These are phyloP conservation scores for Vitis hybrid DNA, from an alignment of 177 flowering plant genomes.

Conservation along the genomic window DNA sequence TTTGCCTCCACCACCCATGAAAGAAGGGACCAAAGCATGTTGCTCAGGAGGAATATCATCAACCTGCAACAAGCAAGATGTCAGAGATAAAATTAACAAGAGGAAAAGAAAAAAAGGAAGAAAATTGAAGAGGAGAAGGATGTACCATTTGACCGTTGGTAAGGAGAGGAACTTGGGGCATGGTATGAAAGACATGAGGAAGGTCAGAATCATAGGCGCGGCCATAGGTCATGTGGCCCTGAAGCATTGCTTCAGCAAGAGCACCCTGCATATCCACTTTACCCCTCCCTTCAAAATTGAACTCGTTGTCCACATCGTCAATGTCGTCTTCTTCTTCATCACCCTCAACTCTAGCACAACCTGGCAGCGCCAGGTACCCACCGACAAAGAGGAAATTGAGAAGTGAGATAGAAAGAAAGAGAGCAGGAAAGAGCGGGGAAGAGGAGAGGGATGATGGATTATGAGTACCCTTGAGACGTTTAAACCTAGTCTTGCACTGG, in stretches of 20 bases:
- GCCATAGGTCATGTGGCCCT: slow-evolving; percentile 10
- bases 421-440: no score
- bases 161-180: slow-evolving; percentile 12
- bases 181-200: slow-evolving; percentile 3
- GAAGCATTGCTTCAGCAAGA: slow-evolving; percentile 11
- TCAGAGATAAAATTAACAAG: background rate
- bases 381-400: background rate
- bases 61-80: background rate
- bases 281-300: slow-evolving; percentile 15
- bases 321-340: slow-evolving; percentile 33
- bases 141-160: slow-evolving; percentile 18
- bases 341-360: slow-evolving; percentile 27
- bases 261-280: slow-evolving; percentile 1
- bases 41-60: slow-evolving; percentile 21
- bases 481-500: slow-evolving; percentile 33
- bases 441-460: background rate
- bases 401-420: no score
- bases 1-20: slow-evolving; percentile 13
- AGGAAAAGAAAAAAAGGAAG: background rate
- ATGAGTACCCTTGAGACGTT: slow-evolving; percentile 29
- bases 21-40: slow-evolving; percentile 23
- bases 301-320: slow-evolving; percentile 33
- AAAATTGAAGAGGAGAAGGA: background rate
- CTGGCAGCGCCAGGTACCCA: slow-evolving; percentile 9
- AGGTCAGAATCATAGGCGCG: slow-evolving; percentile 9